Conservation (phyloP, 371 early-diverging fungal genomes). For the Mortierella sp. region DNA sequence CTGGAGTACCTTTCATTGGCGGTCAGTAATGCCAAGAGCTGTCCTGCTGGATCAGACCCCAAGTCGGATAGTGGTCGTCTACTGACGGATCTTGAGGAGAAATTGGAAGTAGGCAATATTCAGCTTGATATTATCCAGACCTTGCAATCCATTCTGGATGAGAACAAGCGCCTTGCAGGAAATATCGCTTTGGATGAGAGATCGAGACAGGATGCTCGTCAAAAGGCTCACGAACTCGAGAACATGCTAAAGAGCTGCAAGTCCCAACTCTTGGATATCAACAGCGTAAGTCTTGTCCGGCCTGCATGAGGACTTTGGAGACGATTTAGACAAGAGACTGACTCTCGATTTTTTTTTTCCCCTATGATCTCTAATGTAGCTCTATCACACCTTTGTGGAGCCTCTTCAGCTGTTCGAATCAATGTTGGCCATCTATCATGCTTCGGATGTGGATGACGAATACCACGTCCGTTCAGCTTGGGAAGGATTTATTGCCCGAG, state of each 20-base stretch:
- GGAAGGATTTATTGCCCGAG: conserved; percentile 59
- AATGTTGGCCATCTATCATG: conserved; percentile 67
- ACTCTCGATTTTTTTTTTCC: neutral
- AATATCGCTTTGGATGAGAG: conserved; percentile 6
- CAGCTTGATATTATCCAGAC: conserved; percentile 52
- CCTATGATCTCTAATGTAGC: conserved; percentile 28
- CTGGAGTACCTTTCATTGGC: conserved; percentile 79
- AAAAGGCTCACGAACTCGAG: conserved; percentile 39
- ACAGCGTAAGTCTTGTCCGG: conserved; percentile 37
- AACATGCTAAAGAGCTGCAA: conserved; percentile 52
- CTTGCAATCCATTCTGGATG: conserved; percentile 38
- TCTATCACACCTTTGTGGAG: conserved; percentile 64
- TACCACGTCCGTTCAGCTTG: conserved; percentile 64
- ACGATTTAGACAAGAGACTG: neutral
- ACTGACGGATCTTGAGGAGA: conserved; percentile 66
- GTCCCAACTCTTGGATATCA: conserved; percentile 38
- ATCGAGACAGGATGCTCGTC: conserved; percentile 16
- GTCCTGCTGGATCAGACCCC: conserved; percentile 51
- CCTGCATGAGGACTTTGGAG: conserved; percentile 13
- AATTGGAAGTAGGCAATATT: conserved; percentile 68
- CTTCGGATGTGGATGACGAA: conserved; percentile 65
- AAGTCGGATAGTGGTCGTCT: conserved; percentile 47
- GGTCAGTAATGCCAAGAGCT: conserved; percentile 77
- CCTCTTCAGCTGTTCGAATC: conserved; percentile 70
- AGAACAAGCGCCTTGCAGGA: conserved; percentile 7